phyloP scores from a whole-genome alignment of 2,329 filamentous ascomycete species.

The Podosphaera fusca region DNA sequence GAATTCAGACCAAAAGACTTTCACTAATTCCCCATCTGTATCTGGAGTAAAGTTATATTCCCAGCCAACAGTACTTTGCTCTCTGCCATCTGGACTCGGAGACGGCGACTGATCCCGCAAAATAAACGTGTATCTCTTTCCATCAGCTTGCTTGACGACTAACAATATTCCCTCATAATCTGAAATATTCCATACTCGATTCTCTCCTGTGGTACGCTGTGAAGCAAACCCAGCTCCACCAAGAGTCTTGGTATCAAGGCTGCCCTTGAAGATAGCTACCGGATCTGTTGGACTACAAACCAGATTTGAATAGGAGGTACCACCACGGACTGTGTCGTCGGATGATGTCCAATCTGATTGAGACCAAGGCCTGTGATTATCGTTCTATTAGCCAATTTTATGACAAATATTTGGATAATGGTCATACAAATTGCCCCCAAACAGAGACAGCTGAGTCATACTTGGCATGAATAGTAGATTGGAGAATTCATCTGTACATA shows the following conservation, averaged over 20 bases:
- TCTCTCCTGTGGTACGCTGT: slow-evolving; percentile 39
- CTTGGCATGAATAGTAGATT: no score
- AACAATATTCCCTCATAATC: slow-evolving; percentile 37
- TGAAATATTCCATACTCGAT: slow-evolving; percentile 38
- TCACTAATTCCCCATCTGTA: slow-evolving; percentile 20
- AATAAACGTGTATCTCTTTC: slow-evolving; percentile 49
- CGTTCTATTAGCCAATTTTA: neutral
- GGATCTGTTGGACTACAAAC: slow-evolving; percentile 14
- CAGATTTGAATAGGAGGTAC: slow-evolving; percentile 35
- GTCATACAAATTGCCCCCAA: slow-evolving; percentile 11
- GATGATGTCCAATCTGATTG: slow-evolving; percentile 39
- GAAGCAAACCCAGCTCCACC: slow-evolving; percentile 67
- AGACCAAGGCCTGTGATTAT: slow-evolving; percentile 29
- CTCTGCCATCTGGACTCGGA: slow-evolving; percentile 36
- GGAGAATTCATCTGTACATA: no score
- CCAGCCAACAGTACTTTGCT: slow-evolving; percentile 49
- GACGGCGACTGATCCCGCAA: slow-evolving; percentile 46
- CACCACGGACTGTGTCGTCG: slow-evolving; percentile 59
- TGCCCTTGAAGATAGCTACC: slow-evolving; percentile 35
- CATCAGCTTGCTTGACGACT: slow-evolving; percentile 28
- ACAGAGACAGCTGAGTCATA: slow-evolving; percentile 3
- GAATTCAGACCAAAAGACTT: slow-evolving; percentile 40
- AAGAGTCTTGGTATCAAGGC: slow-evolving; percentile 48
- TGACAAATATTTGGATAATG: neutral
- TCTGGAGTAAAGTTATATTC: slow-evolving; percentile 40